Evolutionary conservation across 2,329 filamentous ascomycete genomes (phyloP), one percentile per base, ranked within the genome.

Genomic region (Nigrospora osmanthi): DNA sequence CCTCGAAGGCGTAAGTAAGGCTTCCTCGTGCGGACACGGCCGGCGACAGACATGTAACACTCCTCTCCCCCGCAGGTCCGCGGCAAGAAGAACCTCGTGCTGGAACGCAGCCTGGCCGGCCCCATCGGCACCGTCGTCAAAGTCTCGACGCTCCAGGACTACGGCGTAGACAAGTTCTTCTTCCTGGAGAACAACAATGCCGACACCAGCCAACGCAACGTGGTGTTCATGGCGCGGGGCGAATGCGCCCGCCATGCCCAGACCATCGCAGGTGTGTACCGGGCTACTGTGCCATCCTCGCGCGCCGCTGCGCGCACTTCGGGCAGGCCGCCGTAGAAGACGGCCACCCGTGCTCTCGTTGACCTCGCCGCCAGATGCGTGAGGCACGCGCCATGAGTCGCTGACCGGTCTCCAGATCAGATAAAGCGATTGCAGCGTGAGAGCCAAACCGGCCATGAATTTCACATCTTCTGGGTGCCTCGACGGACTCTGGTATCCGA

Each of bases 121-220:
- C 88, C 90, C 30, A 78, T 98, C 54, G 89, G 90, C 48, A 77
- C 91, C 48, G 85, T 98, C 54, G 89, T 95, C 69, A 96, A 96
- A 65, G 95, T 96, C 60, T 91, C 91, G 17, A 91, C 87, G 11
- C 77, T 96, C 14, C 89, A 97, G 62, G 93, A 98, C 60, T 96
- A 97, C 70, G 94, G 94, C 30, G 90, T 98, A 54, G 90, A 97
- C 66, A 95, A 95, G 66, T 88, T 96, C 54, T 98, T 97, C 72
- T 85, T 96, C 60, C 75, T 98, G 39, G 93, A 98, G 66, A 97
- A 96, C 67, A 81, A 85, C 60, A 97, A 98, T 67, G 84, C 89
- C 64, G 91, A 97, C 66, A 87, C 89, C 15, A 94, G 85, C 59
- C 93, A 97, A 69, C 83, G 87, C 60, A 98, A 96, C 73, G 81